Evolutionary conservation across 352 stramenopile genomes (phyloP), one percentile per base, ranked within the genome.

Genomic region (Globisporangium carolinianum): DNA sequence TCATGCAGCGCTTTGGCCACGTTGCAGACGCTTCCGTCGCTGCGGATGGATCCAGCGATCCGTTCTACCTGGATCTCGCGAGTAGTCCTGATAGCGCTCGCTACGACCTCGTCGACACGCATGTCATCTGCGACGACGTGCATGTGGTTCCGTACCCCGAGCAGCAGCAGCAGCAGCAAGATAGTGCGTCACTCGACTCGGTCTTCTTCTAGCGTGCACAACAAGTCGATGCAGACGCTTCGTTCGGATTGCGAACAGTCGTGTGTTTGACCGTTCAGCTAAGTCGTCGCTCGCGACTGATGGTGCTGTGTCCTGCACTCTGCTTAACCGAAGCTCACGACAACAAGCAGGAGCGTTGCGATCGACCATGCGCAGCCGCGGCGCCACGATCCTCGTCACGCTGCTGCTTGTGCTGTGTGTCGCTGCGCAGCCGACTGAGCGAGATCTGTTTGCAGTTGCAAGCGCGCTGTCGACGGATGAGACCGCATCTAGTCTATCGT

Each of bases 151-250:
- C 58, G 32, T 37, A 37, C 32, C 35, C 47, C 47, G 59, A 66
- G 2, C 51, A 48, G 43, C 24, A 51, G 62, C 12, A 58, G 7
- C 41, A 51, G 35, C 46, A 17, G 12, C 42, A 17, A 32, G 24
- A 3, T 32, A 32, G 24, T 32, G 24, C 12, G 42, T 63, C 68
- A 15, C 69, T 81, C 55, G 60, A 72, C 5, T 68, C 62, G 6
- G 58, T 81, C 42, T 76, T 73, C 62, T 81, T 81, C 48, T 79
- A 56, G 66, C 24, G 41, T 35, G 42, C 42, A 14, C 24, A 32
- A 47, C 41, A 12, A 10, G 41, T 12, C 3, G 43, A 12, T 35
- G 32, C 36, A 54, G 32, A 14, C 2, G 14, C 41, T 45, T 45
- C 41, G 50, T 43, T 17, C 14, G 5, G 11, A 18, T 53, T 39